Percentiles rank a stretch among this genome's conserved stretches.
Conservation (phyloP, 1,284 basidiomycete genomes). For the Pisolithus thermaeus region DNA sequence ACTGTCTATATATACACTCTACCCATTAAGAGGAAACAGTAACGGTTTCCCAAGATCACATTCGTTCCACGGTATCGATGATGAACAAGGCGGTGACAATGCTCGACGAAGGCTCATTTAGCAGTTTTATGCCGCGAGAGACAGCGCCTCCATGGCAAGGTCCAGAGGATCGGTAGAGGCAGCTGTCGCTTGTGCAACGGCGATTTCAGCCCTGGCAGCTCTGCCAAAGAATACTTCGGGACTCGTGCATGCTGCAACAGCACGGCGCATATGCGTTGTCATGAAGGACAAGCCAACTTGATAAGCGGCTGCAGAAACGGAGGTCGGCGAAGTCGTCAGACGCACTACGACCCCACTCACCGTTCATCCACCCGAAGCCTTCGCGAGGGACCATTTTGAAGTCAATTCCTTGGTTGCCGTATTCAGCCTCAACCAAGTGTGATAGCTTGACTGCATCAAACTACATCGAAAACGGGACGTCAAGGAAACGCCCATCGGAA, state of each 20-base stretch:
- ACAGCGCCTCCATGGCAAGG: slow-evolving; percentile 62
- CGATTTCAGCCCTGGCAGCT: slow-evolving; percentile 33
- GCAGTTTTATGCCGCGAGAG: slow-evolving; percentile 12
- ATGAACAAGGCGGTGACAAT: too few species aligned
- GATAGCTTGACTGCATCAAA: slow-evolving; percentile 95
- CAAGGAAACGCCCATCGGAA: background rate
- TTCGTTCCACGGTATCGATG: too few species aligned
- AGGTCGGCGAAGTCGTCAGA: slow-evolving; percentile 18
- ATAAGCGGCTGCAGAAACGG: slow-evolving; percentile 64
- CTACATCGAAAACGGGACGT: slow-evolving; percentile 30
- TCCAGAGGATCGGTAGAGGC: slow-evolving; percentile 56
- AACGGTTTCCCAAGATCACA: too few species aligned
- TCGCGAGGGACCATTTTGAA: slow-evolving; percentile 95
- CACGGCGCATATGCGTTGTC: slow-evolving; percentile 89
- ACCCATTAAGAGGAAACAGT: too few species aligned
- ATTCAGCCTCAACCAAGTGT: slow-evolving; percentile 96
- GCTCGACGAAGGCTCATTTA: background rate
- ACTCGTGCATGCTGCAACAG: slow-evolving; percentile 87
- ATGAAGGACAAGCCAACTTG: slow-evolving; percentile 95
- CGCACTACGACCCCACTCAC: slow-evolving; percentile 35
- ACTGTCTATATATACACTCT: too few species aligned
- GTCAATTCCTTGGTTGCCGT: slow-evolving; percentile 97
- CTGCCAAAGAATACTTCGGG: slow-evolving; percentile 84
- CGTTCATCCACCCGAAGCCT: slow-evolving; percentile 97
- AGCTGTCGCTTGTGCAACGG: slow-evolving; percentile 33